These are phyloP conservation scores for Trifolium subterraneum DNA, from an alignment of 306 rosid species.

Conservation along the genomic window DNA sequence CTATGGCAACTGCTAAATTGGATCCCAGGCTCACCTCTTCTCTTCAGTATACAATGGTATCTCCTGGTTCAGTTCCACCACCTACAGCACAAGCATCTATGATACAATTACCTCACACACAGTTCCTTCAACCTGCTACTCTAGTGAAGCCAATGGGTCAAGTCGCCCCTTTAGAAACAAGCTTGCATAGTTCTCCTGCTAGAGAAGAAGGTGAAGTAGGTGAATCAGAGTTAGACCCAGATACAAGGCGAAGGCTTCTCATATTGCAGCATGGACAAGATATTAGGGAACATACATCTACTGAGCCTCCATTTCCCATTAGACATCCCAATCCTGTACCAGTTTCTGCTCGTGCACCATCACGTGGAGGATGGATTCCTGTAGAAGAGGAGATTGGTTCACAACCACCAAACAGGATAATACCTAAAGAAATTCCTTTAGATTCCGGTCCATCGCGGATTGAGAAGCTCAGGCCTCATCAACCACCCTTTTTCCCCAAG, in stretches of 20 bases:
- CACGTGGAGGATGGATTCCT: slow-evolving; percentile 82
- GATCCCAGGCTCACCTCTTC: slow-evolving; percentile 72
- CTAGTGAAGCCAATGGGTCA: slow-evolving; percentile 67
- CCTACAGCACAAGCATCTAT: slow-evolving; percentile 63
- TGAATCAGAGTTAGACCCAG: slow-evolving; percentile 98
- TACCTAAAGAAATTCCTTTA: slow-evolving; percentile 73
- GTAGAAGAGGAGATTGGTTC: slow-evolving; percentile 93
- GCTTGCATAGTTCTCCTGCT: slow-evolving; percentile 91
- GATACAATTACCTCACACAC: slow-evolving; percentile 59
- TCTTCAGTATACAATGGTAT: slow-evolving; percentile 55
- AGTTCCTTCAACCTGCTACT: slow-evolving; percentile 59
- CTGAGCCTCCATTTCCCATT: slow-evolving; percentile 77
- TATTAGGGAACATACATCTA: slow-evolving; percentile 68
- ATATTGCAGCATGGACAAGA: slow-evolving; percentile 99
- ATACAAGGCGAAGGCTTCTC: slow-evolving; percentile 98
- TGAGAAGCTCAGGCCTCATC: slow-evolving; percentile 79
- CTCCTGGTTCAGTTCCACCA: slow-evolving; percentile 67
- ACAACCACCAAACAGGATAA: slow-evolving; percentile 57
- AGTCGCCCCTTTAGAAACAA: slow-evolving; percentile 66
- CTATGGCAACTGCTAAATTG: slow-evolving; percentile 51
- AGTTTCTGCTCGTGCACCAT: slow-evolving; percentile 62
- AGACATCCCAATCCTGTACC: slow-evolving; percentile 58
- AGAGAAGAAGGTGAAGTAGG: slow-evolving; percentile 99
- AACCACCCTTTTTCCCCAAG: slow-evolving; percentile 74
- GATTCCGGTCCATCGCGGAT: slow-evolving; percentile 73